These are phyloP conservation scores for Plasmodium coatneyi DNA, from an alignment of 169 alveolate species.

Conservation along the genomic window DNA sequence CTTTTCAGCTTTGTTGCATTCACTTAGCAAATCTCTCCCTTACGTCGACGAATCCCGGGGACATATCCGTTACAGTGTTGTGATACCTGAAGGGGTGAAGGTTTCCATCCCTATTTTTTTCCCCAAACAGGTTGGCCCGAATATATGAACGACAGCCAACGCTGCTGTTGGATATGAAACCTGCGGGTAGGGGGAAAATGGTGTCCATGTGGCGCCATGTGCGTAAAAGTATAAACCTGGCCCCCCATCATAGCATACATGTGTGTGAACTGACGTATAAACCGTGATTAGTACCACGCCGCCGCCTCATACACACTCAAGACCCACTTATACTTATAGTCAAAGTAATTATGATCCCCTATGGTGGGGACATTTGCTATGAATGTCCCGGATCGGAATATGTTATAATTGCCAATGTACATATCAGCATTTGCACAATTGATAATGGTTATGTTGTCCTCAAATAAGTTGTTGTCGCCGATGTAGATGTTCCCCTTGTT, in stretches of 20 bases:
- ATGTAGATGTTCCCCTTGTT: slow-evolving; percentile 15
- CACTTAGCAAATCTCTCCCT: background rate
- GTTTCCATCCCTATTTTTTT: background rate
- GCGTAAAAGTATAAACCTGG: too few species aligned
- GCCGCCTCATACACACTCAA: background rate
- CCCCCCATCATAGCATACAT: background rate
- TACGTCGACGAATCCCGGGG: slow-evolving; percentile 26
- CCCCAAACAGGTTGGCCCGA: slow-evolving; percentile 15
- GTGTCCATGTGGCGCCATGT: background rate
- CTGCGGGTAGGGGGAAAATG: background rate
- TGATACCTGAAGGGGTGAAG: background rate
- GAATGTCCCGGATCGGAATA: slow-evolving; percentile 55
- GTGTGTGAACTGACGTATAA: background rate
- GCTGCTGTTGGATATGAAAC: slow-evolving; percentile 15
- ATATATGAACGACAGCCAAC: slow-evolving; percentile 14
- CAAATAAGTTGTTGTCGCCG: slow-evolving; percentile 53
- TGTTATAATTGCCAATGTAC: slow-evolving; percentile 64
- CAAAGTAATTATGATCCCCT: slow-evolving; percentile 52
- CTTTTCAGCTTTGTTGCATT: slow-evolving; percentile 3
- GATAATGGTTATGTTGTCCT: slow-evolving; percentile 50
- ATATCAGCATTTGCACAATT: slow-evolving; percentile 28
- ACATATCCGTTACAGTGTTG: slow-evolving; percentile 8
- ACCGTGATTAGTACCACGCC: background rate
- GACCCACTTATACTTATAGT: slow-evolving; percentile 27
- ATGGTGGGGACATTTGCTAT: slow-evolving; percentile 22